Evolutionary conservation across 108 stramenopile genomes (phyloP), one percentile per base, ranked within the genome.

Genomic region (Nitzschia palea): DNA sequence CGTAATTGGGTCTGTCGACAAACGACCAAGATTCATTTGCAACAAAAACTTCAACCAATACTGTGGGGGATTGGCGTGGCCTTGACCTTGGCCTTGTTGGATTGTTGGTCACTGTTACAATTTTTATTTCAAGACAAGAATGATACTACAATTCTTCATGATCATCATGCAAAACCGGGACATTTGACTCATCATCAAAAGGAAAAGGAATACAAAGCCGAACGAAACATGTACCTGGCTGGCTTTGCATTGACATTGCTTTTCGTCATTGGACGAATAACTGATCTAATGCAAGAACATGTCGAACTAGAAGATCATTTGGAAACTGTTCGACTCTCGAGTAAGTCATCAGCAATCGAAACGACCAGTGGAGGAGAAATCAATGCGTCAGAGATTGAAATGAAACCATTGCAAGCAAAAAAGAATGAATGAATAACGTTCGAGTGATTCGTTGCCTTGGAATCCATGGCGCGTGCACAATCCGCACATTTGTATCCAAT

Each of bases 241-340:
- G 71, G 71, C n/a, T 70, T 72, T 55, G 25, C 71, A 5, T 55
- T 72, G 54, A 72, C 71, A 14, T 51, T 72, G 27, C 30, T 72
- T 12, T 72, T 72, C 56, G 71, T 72, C 53, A 72, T 72, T 64
- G 71, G 59, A 35, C 32, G 71, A 45, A 55, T 72, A 31, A 45
- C 44, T 0, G 29, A 47, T 32, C 34, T 72, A 27, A 72, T 72
- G 71, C 71, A 72, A 44, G 71, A 72, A 20, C 27, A 27, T 30
- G 42, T 62, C 23, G 71, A 72, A 23, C 34, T 63, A 63, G 71
- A 72, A 57, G 62, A 44, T 26, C 50, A 72, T 37, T 30, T 69
- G 25, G 65, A 79, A 50, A 54, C 22, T 5, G 44, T 44, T 37
- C 62, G 47, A 1, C 30, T 33, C 5, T 14, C 27, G 1, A 31